Percentiles rank a stretch among this genome's conserved stretches.
These are phyloP conservation scores for Dalbergia cochinchinensis DNA, from an alignment of 306 rosid genomes.

Conservation along the genomic window DNA sequence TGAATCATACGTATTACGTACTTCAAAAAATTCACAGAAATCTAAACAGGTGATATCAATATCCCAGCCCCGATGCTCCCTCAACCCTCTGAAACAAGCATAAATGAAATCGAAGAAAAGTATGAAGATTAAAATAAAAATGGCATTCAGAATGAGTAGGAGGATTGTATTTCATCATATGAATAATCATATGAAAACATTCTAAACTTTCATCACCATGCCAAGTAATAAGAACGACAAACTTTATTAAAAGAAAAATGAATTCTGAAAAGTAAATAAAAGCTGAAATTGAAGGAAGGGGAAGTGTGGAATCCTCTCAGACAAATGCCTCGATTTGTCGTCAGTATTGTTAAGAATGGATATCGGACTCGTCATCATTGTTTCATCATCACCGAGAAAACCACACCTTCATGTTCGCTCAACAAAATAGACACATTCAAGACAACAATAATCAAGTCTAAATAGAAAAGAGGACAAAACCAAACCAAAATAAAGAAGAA, in stretches of 20 bases:
- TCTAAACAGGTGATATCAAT: neutral
- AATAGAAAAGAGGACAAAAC: neutral
- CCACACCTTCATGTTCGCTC: constrained; percentile 3
- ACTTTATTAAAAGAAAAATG: neutral
- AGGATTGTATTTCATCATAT: constrained; percentile 62
- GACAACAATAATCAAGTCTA: neutral
- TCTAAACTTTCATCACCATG: constrained; percentile 59
- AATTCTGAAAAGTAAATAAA: too few species aligned
- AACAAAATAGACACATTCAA: neutral
- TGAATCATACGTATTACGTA: too few species aligned
- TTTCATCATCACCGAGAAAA: constrained; percentile 79
- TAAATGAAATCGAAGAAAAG: neutral
- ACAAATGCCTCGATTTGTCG: constrained; percentile 97
- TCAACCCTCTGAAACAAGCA: neutral
- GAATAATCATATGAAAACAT: constrained; percentile 45
- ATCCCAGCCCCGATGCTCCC: constrained; percentile 44
- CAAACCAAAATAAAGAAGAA: neutral
- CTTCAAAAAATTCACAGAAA: too few species aligned
- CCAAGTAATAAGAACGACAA: neutral
- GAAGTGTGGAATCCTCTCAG: constrained; percentile 69
- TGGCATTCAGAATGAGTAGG: constrained; percentile 92
- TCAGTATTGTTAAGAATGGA: constrained; percentile 73
- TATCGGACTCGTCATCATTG: constrained; percentile 91
- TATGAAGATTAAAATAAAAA: neutral
- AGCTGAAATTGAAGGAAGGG: neutral